These are phyloP conservation scores for Aspergillus campestris DNA, from an alignment of 495 filamentous ascomycete species.

Conservation along the genomic window DNA sequence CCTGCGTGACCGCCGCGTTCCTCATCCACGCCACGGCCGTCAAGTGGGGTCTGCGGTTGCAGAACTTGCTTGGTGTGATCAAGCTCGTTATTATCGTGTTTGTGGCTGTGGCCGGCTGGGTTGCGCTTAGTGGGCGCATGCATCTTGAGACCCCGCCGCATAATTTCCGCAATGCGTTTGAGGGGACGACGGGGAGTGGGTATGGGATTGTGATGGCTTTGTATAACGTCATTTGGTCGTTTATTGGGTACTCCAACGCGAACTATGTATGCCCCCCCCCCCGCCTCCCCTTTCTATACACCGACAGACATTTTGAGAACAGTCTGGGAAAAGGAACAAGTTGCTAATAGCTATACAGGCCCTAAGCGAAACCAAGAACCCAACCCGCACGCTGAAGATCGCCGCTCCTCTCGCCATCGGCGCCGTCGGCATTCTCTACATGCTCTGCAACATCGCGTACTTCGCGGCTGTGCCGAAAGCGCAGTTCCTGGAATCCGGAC, in stretches of 20 bases:
- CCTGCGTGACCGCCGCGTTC: constrained; percentile 56
- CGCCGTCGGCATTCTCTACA: constrained; percentile 55
- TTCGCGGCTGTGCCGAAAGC: constrained; percentile 59
- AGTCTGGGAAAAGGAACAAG: too few relatives aligned
- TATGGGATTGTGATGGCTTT: constrained; percentile 56
- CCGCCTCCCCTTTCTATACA: too few relatives aligned
- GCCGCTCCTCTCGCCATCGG: constrained; percentile 55
- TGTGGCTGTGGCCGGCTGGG: constrained; percentile 58
- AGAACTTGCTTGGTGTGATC: constrained; percentile 57
- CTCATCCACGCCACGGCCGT: constrained; percentile 50
- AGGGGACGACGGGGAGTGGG: constrained; percentile 46
- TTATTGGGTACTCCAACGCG: constrained; percentile 58
- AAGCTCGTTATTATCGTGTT: constrained; percentile 61
- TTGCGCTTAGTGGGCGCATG: constrained; percentile 45
- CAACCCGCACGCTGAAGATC: constrained; percentile 52
- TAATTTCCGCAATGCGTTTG: constrained; percentile 61
- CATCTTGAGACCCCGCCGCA: constrained; percentile 39
- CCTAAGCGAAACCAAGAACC: constrained; percentile 54
- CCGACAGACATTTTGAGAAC: too few relatives aligned
- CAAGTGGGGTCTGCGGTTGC: constrained; percentile 61
- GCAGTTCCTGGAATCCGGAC: constrained; percentile 50
- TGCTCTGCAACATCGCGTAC: constrained; percentile 65
- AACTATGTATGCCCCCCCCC: constrained; percentile 31
- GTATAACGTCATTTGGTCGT: constrained; percentile 60
- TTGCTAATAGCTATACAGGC: constrained; percentile 33